Conservation (phyloP, 2,329 filamentous ascomycete species). For the Furcasterigmium furcatum region DNA sequence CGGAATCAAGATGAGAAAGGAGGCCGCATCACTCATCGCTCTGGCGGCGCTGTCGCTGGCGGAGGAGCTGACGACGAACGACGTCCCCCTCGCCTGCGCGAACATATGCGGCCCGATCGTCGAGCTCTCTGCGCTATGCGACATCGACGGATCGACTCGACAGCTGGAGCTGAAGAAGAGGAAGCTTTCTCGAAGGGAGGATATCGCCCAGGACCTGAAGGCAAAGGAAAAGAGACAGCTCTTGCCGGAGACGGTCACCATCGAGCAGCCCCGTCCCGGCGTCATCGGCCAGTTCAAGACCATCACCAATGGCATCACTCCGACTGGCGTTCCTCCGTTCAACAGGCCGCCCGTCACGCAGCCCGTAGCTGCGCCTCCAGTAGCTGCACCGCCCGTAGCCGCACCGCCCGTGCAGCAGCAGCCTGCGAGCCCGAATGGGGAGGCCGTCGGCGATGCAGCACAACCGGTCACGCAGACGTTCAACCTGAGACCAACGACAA, state of each 20-base stretch:
- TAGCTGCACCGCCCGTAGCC: too few species aligned
- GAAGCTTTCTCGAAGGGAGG: slow-evolving; percentile 3
- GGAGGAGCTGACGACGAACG: slow-evolving; percentile 26
- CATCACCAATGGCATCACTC: background rate
- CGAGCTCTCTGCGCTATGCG: slow-evolving; percentile 34
- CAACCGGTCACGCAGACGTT: background rate
- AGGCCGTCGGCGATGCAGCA: background rate
- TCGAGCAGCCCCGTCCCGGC: background rate
- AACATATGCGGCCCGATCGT: slow-evolving; percentile 39
- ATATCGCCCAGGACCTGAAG: background rate
- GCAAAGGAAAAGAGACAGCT: background rate
- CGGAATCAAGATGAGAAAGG: slow-evolving; percentile 20
- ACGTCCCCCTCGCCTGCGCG: slow-evolving; percentile 34
- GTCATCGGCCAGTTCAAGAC: slow-evolving; percentile 4
- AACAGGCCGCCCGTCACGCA: background rate
- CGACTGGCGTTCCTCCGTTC: background rate
- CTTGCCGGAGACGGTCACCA: background rate
- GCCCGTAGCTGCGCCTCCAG: background rate
- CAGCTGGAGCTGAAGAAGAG: slow-evolving; percentile 21
- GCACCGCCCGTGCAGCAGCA: background rate
- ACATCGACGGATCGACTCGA: slow-evolving; percentile 16
- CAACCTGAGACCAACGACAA: slow-evolving; percentile 3
- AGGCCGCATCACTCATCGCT: slow-evolving; percentile 19
- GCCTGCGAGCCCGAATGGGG: background rate
- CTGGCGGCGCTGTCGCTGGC: slow-evolving; percentile 21